phyloP scores from a whole-genome alignment of 2,329 filamentous ascomycete genomes.

The Lasiodiplodia citricola region DNA sequence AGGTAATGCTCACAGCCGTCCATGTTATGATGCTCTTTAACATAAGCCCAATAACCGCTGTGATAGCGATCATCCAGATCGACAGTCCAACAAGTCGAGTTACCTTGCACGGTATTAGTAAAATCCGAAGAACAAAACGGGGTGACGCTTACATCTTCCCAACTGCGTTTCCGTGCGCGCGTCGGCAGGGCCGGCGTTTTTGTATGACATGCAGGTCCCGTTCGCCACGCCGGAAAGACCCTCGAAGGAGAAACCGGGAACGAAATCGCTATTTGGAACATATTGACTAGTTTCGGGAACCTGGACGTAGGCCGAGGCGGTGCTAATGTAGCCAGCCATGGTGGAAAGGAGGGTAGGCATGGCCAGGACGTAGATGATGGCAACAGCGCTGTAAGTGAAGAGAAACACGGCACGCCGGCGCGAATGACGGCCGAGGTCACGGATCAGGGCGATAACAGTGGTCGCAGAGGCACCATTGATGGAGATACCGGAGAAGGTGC shows the following conservation, averaged over 20 bases:
- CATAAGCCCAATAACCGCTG: neutral
- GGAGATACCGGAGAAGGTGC: constrained; percentile 40
- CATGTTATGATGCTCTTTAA: neutral
- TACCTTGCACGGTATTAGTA: neutral
- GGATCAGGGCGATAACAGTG: constrained; percentile 35
- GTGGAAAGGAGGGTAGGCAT: constrained; percentile 42
- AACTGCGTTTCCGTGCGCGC: neutral
- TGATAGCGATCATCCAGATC: neutral
- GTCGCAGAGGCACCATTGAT: constrained; percentile 36
- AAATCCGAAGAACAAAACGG: neutral
- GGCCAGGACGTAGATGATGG: constrained; percentile 37
- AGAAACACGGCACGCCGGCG: constrained; percentile 35
- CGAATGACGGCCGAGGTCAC: constrained; percentile 34
- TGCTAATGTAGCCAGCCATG: constrained; percentile 45
- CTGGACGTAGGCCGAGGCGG: constrained; percentile 16
- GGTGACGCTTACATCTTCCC: neutral
- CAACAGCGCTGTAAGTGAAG: constrained; percentile 41
- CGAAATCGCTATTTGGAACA: neutral
- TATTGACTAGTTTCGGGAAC: neutral
- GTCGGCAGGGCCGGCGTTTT: neutral
- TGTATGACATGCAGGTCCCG: neutral
- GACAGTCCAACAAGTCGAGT: neutral
- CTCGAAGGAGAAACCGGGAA: neutral
- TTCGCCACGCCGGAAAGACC: neutral
- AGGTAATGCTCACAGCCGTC: neutral